phyloP scores from a whole-genome alignment of 176 grass and related monocot species.

The Hsuehochloa calcarea region DNA sequence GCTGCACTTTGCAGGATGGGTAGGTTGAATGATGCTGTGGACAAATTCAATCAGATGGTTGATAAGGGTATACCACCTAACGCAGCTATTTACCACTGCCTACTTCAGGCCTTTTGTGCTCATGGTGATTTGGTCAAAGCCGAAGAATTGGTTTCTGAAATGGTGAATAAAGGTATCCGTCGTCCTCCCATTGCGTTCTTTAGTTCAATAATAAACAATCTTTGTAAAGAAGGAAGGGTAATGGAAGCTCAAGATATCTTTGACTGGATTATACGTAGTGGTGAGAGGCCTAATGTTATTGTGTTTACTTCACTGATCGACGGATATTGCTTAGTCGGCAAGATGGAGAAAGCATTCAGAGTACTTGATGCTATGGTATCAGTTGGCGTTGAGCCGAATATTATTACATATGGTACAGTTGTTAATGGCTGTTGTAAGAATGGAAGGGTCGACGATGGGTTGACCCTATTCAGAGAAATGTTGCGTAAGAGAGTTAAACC shows the following conservation, averaged over 20 bases:
- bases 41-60: slow-evolving; percentile 3
- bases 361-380: slow-evolving; percentile 1
- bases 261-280: slow-evolving; percentile 9
- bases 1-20: neutral
- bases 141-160: slow-evolving; percentile 25
- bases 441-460: neutral
- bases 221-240: slow-evolving; percentile 25
- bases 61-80: too few species aligned
- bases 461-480: neutral
- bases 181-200: neutral
- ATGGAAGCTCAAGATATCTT: slow-evolving; percentile 9
- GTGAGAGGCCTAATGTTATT: slow-evolving; percentile 8
- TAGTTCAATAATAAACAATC: neutral
- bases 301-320: neutral
- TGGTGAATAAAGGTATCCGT: slow-evolving; percentile 10
- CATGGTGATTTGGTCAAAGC: slow-evolving; percentile 21
- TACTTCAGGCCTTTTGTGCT: slow-evolving; percentile 7
- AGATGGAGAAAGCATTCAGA: neutral
- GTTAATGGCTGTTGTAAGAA: slow-evolving; percentile 16
- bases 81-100: too few species aligned
- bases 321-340: slow-evolving; percentile 15
- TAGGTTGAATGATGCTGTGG: slow-evolving; percentile 21
- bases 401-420: neutral
- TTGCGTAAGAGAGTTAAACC: neutral
- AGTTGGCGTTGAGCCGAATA: neutral